Evolutionary conservation across 768 basidiomycete species (phyloP).

Genomic region (Boletus coccyginus): DNA sequence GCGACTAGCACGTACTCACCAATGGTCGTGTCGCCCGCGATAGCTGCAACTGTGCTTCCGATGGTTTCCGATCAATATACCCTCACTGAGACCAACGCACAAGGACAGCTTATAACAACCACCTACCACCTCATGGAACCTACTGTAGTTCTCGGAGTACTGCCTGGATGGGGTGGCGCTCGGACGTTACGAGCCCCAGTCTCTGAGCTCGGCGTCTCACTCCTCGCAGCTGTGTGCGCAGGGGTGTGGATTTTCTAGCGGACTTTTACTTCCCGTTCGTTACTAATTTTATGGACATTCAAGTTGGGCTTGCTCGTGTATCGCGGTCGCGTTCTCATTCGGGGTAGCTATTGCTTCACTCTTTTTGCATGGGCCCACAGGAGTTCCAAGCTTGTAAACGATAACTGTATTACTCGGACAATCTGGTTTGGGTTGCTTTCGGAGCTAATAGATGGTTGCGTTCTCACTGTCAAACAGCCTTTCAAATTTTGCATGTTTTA

Average conservation of each 20-base stretch:
- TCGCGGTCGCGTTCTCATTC: neutral
- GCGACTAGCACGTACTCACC: conserved; percentile 72
- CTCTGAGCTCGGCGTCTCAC: conserved; percentile 6
- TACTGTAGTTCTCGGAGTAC: conserved; percentile 57
- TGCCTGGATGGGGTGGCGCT: conserved; percentile 52
- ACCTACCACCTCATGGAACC: conserved; percentile 47
- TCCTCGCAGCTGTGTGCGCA: conserved; percentile 11
- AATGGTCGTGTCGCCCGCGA: conserved; percentile 42
- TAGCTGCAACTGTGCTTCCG: conserved; percentile 56
- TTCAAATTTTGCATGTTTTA: neutral
- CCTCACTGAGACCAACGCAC: conserved; percentile 52
- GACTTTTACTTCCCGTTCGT: neutral
- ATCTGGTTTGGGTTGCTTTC: neutral
- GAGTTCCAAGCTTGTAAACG: neutral
- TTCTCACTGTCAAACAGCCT: neutral
- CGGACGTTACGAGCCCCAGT: conserved; percentile 6
- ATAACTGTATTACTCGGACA: neutral
- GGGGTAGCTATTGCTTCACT: neutral
- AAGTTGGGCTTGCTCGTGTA: neutral
- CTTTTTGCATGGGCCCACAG: neutral
- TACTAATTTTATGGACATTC: neutral
- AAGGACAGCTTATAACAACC: conserved; percentile 52
- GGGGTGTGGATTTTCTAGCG: conserved; percentile 17
- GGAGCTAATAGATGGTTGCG: neutral
- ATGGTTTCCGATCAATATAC: conserved; percentile 53